Base-by-base conservation (phyloP, 768 basidiomycete species). In the Chalciporus piperatus region DNA sequence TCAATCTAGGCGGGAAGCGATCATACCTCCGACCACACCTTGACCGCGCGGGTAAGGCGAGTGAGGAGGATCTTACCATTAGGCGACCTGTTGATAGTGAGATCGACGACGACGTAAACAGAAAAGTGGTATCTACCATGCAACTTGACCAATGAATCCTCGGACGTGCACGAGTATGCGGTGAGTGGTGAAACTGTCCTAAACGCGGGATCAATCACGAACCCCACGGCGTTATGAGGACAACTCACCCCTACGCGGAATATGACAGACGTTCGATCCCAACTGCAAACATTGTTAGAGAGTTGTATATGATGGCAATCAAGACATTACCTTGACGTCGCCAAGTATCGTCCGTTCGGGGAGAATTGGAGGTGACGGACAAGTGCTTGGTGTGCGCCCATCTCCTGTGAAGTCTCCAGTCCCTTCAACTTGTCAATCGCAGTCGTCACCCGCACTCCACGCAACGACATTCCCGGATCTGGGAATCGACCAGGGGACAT, bases 291-390 rank as follows among this genome's bases (percentile, higher is more conserved):
- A 39, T 45, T 47, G 55, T 60, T 37, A 46, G 40, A 30, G 41
- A 20, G 11, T 23, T 48, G 57, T 28, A 19, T 37, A 32, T 42
- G 12, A 35, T 53, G 50, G 30, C 27, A 44, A 19, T n/a, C 13
- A 10, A 38, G 35, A n/a, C 35, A 37, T 25, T 50, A 74, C 71
- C 79, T 79, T 28, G 80, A 80, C 2, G 81, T 81, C 3, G 81
- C 79, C 54, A 81, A 56, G 58, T 73, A 78, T 56, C 72, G 71
- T 33, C 79, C 79, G 55, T 78, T 74, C 5, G 80, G 81, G 13
- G 80, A 81, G 61, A 81, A 81, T 52, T 81, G 78, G 41, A 81
- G 60, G 56, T 81, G 78, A 42, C 78, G 65, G 17, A 81, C 79
- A 22, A 81, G 71, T 6, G 79, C 81, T 40, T 69, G 67, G 48